Conservation (phyloP, 768 basidiomycete genomes). For the Amanita polypyramis region DNA sequence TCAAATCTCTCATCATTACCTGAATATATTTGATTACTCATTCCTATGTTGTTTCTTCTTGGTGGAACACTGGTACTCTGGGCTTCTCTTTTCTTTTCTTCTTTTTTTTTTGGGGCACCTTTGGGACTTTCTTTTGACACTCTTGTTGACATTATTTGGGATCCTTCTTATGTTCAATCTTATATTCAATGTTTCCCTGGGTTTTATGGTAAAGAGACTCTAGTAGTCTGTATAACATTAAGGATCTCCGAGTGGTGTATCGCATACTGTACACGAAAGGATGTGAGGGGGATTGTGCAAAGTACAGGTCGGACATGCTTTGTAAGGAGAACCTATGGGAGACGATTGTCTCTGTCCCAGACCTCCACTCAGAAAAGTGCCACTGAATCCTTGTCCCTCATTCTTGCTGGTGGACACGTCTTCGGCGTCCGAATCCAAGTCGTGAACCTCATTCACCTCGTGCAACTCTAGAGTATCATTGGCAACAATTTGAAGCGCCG, state of each 20-base stretch:
- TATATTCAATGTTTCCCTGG: slow-evolving; percentile 8
- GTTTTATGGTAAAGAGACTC: slow-evolving; percentile 11
- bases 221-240: slow-evolving; percentile 15
- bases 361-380: slow-evolving; percentile 53
- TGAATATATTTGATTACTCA: slow-evolving; percentile 28
- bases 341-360: slow-evolving; percentile 4
- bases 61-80: slow-evolving; percentile 19
- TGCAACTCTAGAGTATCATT: slow-evolving; percentile 59
- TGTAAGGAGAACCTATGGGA: slow-evolving; percentile 12
- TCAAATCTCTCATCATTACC: slow-evolving; percentile 27
- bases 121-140: slow-evolving; percentile 11
- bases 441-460: slow-evolving; percentile 51
- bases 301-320: slow-evolving; percentile 48
- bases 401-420: slow-evolving; percentile 34
- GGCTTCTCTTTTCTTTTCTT: slow-evolving; percentile 12
- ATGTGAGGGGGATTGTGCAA: slow-evolving; percentile 39
- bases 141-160: slow-evolving; percentile 3
- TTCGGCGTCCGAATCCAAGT: slow-evolving; percentile 42
- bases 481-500: slow-evolving; percentile 37
- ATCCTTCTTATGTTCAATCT: no score
- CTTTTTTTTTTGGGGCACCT: slow-evolving; percentile 14
- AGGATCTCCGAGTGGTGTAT: slow-evolving; percentile 27
- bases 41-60: slow-evolving; percentile 15
- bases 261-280: slow-evolving; percentile 36
- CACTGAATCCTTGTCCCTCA: slow-evolving; percentile 63